Evolutionary conservation across 495 filamentous ascomycete genomes (phyloP).

Genomic region (Alectoria sarmentosa): DNA sequence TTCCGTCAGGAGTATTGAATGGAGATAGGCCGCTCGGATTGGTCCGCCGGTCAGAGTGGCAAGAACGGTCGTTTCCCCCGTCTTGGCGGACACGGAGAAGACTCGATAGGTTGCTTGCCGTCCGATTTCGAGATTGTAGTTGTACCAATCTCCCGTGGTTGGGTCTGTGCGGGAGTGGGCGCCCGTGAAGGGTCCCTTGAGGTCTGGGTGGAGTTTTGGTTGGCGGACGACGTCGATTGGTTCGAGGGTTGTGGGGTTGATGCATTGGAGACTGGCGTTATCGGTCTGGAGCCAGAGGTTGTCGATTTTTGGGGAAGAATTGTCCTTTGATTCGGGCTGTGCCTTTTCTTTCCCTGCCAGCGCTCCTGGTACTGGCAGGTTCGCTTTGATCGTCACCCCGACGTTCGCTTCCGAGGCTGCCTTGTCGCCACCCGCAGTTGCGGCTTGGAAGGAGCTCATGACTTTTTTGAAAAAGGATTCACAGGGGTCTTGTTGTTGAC

Average conservation of each 20-base stretch:
- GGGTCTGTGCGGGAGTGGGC: conserved; percentile 67
- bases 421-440: neutral
- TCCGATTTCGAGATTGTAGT: conserved; percentile 59
- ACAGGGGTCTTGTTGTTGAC: conserved; percentile 25
- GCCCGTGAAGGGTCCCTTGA: conserved; percentile 55
- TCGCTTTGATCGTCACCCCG: conserved; percentile 19
- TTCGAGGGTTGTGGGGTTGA: conserved; percentile 64
- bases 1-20: conserved; percentile 62
- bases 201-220: conserved; percentile 51
- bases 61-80: conserved; percentile 60
- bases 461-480: conserved; percentile 25
- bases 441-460: conserved; percentile 18
- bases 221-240: conserved; percentile 56
- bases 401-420: conserved; percentile 8
- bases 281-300: conserved; percentile 58
- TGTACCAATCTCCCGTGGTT: conserved; percentile 66
- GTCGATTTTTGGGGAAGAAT: conserved; percentile 31
- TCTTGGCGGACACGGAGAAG: conserved; percentile 52
- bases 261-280: conserved; percentile 43
- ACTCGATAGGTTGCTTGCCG: conserved; percentile 51
- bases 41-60: conserved; percentile 51
- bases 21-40: conserved; percentile 54
- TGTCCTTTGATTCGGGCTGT: conserved; percentile 16
- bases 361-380: conserved; percentile 17
- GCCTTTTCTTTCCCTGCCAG: neutral